Conservation (phyloP, 2,329 filamentous ascomycete species). For the Rosellinia necatrix region DNA sequence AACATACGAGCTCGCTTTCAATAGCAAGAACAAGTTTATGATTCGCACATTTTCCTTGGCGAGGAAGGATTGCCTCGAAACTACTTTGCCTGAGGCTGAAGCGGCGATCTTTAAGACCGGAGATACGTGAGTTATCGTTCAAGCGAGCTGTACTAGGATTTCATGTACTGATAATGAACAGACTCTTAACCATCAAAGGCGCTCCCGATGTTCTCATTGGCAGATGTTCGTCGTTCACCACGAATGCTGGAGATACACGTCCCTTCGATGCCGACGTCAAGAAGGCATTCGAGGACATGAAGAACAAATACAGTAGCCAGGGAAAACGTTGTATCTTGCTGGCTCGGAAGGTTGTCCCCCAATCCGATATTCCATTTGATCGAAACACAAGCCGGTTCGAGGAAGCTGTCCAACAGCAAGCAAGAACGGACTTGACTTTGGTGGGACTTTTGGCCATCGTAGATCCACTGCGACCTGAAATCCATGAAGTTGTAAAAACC, state of each 20-base stretch:
- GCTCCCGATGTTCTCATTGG: slow-evolving; percentile 74
- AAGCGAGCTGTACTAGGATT: slow-evolving; percentile 16
- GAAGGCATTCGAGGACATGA: slow-evolving; percentile 59
- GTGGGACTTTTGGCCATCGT: slow-evolving; percentile 78
- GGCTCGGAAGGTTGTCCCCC: slow-evolving; percentile 61
- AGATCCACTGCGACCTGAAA: slow-evolving; percentile 76
- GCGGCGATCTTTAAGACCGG: slow-evolving; percentile 42
- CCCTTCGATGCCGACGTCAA: slow-evolving; percentile 53
- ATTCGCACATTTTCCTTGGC: slow-evolving; percentile 62
- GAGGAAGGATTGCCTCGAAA: slow-evolving; percentile 43
- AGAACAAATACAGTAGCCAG: slow-evolving; percentile 70
- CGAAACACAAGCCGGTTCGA: slow-evolving; percentile 58
- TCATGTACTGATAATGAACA: slow-evolving; percentile 53
- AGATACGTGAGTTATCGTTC: slow-evolving; percentile 43
- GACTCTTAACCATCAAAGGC: slow-evolving; percentile 75
- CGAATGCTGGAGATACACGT: slow-evolving; percentile 57
- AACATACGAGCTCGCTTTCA: slow-evolving; percentile 73
- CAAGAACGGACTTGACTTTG: slow-evolving; percentile 69
- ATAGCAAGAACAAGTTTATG: slow-evolving; percentile 86
- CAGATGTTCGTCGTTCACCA: slow-evolving; percentile 63
- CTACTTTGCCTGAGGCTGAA: slow-evolving; percentile 46
- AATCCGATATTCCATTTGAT: slow-evolving; percentile 44
- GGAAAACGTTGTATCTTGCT: slow-evolving; percentile 71
- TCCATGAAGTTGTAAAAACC: slow-evolving; percentile 67
- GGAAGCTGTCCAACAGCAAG: slow-evolving; percentile 58